Base-by-base conservation (phyloP, 352 stramenopile genomes). In the Aphanomyces astaci region DNA sequence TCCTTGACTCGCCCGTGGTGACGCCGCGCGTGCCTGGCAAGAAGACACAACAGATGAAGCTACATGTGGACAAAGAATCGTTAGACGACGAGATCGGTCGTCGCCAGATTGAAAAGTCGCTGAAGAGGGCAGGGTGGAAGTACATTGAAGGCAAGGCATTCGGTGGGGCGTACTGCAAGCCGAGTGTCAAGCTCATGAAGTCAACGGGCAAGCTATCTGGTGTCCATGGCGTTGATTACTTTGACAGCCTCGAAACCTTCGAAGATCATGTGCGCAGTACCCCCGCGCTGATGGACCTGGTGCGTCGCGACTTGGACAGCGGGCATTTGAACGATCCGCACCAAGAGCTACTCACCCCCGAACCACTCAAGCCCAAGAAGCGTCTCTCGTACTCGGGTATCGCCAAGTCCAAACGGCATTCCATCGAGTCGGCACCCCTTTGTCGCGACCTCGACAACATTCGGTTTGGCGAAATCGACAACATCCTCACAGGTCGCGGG, bases 401-500 rank as follows among this genome's bases (percentile, higher is more conserved):
- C 7, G 15, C n/a, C 4, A 59, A 22, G 2, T 19, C 51, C 10
- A 39, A 19, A 25, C 15, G 13, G 25, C 19, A 30, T 19, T 22
- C 25, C 17, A 17, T 1, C 30, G 51, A 30, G 4, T 30, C 51
- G 19, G 24, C 13, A 32, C 22, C 15, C 11, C 11, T 25, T 13
- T 15, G 15, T 15, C 36, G 36, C 36, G 36, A 43, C 36, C 22
- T 59, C 22, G 30, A n/a, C 27, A 25, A 59, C 51, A 59, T 59
- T 59, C 51, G 51, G 33, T 59, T 59, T 59, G 51, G 51, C 25
- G 51, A 59, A n/a, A 59, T 59, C 30, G 51, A 59, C 51, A 28
- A 59, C 51, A 59, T 59, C n/a, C n/a, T 59, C 22, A 59, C 30
- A 15, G 51, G 51, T 15, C 51, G 51, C 24, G 51, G 51, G 28